Evolutionary conservation across 257 asterid species (phyloP).

Genomic region (Solanum boliviense): DNA sequence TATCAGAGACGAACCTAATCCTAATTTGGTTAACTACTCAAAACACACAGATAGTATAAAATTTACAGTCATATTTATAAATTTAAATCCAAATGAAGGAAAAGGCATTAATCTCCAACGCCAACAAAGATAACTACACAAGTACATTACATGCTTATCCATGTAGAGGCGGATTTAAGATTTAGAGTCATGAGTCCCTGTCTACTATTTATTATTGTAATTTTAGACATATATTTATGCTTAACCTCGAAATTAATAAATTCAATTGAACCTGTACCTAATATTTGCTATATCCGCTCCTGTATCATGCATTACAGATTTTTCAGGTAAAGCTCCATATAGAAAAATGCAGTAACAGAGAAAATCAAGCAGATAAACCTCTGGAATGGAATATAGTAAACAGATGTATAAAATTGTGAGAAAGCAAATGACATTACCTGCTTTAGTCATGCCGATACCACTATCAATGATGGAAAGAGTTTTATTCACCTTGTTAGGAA

Average conservation of each 20-base stretch:
- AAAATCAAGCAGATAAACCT: neutral
- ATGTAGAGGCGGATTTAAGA: neutral
- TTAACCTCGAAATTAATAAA: neutral
- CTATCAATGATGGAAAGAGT: conserved; percentile 6
- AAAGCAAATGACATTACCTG: neutral
- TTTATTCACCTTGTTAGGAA: conserved; percentile 1
- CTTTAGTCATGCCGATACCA: conserved; percentile 10
- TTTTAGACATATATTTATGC: neutral
- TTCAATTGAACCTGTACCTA: neutral
- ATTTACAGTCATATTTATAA: neutral
- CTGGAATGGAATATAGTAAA: neutral
- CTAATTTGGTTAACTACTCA: neutral
- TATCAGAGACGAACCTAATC: neutral
- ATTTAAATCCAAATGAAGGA: neutral
- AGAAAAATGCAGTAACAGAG: neutral
- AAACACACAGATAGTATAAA: neutral
- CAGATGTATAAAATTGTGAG: neutral
- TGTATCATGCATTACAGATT: neutral
- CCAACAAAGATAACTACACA: neutral
- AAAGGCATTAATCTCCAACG: neutral
- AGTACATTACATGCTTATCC: neutral
- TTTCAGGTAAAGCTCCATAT: neutral
- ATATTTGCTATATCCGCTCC: neutral
- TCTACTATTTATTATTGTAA: neutral
- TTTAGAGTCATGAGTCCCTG: neutral